Evolutionary conservation across 768 basidiomycete species (phyloP), one percentile per base, ranked within the genome.

Genomic region (Cantharellus anzutake): DNA sequence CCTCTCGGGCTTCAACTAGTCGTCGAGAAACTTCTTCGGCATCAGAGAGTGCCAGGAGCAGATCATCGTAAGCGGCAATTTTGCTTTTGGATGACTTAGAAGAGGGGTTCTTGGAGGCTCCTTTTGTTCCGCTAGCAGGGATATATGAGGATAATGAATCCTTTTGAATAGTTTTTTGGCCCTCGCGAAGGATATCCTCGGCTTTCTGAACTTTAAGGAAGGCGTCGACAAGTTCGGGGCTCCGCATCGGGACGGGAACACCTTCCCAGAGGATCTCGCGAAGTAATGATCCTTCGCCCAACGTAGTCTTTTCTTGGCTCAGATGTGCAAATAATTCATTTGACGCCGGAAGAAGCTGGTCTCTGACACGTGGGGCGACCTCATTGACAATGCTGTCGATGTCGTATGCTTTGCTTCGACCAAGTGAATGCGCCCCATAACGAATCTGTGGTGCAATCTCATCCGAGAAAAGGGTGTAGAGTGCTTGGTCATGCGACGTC

Each of bases 391-490:
- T 84, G 3, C 74, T 78, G 63, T 86, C 83, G 39, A 91, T 72
- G 67, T 91, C 87, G 70, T 92, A 93, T 2, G 86, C 82, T 65
- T 81, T 83, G 50, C 74, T 74, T 58, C 80, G 74, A 1, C 90
- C 87, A 11, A 93, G 74, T 66, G 90, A 83, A 66, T 97, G 94
- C 0, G 93, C 92, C 64, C 85, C 90, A 70, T 92, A 84, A 51
- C 94, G 76, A 59, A 98, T 90, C 69, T 96, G 82, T 0, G 94
- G 91, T 34, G 86, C 83, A 58, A 94, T 80, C 65, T 86, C 84
- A 67, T 98, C 93, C 3, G 83, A 78, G 66, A 88, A 86, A 39
- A 87, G 75, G 4, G 80, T 78, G 3, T 89, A 86, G 4, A 97
- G 76, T 1, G 93, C 94, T 70, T 93, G 89, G 56, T 91, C 89